These are phyloP conservation scores for Phaeophleospora eucalypticola DNA, from an alignment of 2,329 filamentous ascomycete species.

Conservation along the genomic window DNA sequence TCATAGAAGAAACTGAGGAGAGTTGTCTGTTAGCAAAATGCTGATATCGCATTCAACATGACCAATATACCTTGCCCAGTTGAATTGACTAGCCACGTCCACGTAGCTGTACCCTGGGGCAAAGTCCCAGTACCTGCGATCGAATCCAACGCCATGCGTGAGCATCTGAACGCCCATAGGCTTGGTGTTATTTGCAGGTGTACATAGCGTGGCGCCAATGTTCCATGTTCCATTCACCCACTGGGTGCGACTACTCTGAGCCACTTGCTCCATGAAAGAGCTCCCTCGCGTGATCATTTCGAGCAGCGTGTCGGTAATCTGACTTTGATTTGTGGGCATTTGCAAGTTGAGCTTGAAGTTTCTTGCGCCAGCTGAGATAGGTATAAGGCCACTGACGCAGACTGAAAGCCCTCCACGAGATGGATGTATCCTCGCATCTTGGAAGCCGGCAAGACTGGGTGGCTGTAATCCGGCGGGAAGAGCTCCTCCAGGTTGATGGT, in stretches of 20 bases:
- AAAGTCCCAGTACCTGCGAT: constrained; percentile 33
- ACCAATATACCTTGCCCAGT: no score
- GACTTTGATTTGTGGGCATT: background rate
- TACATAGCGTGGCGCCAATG: background rate
- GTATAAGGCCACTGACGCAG: background rate
- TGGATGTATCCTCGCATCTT: background rate
- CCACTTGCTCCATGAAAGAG: background rate
- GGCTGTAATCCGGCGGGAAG: no score
- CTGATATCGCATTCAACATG: no score
- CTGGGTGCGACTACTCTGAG: background rate
- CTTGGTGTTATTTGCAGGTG: background rate
- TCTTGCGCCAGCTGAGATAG: background rate
- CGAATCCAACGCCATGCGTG: constrained; percentile 39
- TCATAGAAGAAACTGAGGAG: constrained; percentile 40
- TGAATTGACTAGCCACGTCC: constrained; percentile 36
- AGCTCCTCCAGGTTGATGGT: no score
- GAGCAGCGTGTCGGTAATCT: no score
- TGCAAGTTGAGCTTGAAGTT: background rate
- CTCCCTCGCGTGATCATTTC: no score
- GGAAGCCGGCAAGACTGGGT: background rate
- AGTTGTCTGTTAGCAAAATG: no score
- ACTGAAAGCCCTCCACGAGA: background rate
- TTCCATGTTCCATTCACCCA: background rate
- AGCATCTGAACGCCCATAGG: constrained; percentile 33
- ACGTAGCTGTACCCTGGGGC: constrained; percentile 37